Conservation (phyloP, 257 asterid species). For the Paraleonurus japonicus region DNA sequence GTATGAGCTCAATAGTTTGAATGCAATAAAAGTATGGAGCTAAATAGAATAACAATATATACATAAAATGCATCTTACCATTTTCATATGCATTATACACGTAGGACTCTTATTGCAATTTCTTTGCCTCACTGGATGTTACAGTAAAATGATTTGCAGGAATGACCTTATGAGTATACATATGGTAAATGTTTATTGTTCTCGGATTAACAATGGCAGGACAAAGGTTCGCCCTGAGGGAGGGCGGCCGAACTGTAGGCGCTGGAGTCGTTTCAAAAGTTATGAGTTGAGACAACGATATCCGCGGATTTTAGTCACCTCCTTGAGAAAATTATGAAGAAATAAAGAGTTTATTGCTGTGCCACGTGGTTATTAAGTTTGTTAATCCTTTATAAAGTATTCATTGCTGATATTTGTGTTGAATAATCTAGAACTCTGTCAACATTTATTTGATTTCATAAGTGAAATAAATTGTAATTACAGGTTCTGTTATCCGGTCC, state of each 20-base stretch:
- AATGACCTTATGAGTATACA: background rate
- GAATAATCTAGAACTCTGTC: background rate
- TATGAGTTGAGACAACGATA: conserved; percentile 41
- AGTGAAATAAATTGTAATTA: no score
- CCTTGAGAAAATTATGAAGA: background rate
- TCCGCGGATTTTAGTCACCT: background rate
- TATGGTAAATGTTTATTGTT: background rate
- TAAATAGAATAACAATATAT: background rate
- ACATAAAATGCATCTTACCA: background rate
- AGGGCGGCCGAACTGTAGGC: conserved; percentile 96
- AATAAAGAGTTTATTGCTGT: background rate
- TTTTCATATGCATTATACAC: no score
- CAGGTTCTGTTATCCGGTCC: no score
- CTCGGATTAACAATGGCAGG: conserved; percentile 41
- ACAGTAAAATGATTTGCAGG: background rate
- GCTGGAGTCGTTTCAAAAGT: conserved; percentile 94
- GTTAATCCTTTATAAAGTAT: background rate
- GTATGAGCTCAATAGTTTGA: no score
- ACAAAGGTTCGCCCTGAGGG: conserved; percentile 93
- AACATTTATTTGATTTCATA: no score
- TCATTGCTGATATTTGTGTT: background rate
- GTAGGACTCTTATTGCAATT: background rate
- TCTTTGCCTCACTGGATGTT: background rate
- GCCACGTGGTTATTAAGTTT: background rate
- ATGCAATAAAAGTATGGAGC: background rate